These are phyloP conservation scores for Furculomyces boomerangus DNA, from an alignment of 371 early-diverging fungal genomes.

Conservation along the genomic window DNA sequence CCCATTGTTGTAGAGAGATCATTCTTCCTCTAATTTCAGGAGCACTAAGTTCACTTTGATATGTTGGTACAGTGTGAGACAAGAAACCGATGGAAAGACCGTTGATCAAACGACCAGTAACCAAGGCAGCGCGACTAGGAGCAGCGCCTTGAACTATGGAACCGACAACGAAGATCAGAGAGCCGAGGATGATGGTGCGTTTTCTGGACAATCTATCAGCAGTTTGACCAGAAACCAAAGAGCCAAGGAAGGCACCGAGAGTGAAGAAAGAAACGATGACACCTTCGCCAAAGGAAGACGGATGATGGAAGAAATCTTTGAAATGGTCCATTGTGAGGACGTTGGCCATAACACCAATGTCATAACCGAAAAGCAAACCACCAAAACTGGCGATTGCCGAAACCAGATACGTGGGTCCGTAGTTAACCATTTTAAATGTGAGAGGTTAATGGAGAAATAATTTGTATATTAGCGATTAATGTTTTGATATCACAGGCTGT, in stretches of 20 bases:
- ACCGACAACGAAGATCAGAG: slow-evolving; percentile 51
- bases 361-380: slow-evolving; percentile 32
- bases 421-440: slow-evolving; percentile 8
- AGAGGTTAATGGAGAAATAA: background rate
- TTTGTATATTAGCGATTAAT: no score
- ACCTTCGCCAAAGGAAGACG: slow-evolving; percentile 24
- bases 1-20: slow-evolving; percentile 74
- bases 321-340: slow-evolving; percentile 26
- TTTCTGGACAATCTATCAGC: slow-evolving; percentile 63
- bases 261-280: slow-evolving; percentile 47
- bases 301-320: slow-evolving; percentile 33
- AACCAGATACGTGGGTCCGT: slow-evolving; percentile 16
- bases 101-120: slow-evolving; percentile 54
- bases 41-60: slow-evolving; percentile 80
- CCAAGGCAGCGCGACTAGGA: slow-evolving; percentile 29
- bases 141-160: slow-evolving; percentile 50
- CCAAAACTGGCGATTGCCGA: slow-evolving; percentile 25
- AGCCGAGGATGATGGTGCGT: slow-evolving; percentile 44
- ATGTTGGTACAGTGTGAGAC: slow-evolving; percentile 77
- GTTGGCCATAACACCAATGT: slow-evolving; percentile 29
- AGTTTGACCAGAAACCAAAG: slow-evolving; percentile 37
- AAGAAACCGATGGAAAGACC: slow-evolving; percentile 76
- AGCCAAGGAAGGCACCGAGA: slow-evolving; percentile 44
- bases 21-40: slow-evolving; percentile 69
- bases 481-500: no score